These are phyloP conservation scores for Citrus australasica DNA, from an alignment of 345 rosid genomes.

Conservation along the genomic window DNA sequence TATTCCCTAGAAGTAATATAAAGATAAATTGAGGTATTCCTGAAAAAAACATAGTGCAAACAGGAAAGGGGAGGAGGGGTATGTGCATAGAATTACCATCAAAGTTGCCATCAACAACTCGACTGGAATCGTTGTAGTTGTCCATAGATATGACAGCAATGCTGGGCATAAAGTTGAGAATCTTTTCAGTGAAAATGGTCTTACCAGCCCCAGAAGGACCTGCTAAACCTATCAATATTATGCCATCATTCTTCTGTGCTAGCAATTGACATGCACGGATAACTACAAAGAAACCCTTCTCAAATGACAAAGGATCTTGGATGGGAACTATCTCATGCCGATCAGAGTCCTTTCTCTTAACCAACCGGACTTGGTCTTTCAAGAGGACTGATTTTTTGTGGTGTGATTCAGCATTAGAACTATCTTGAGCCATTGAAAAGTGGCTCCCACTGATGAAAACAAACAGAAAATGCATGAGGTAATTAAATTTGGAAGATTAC, in stretches of 20 bases:
- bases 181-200: conserved; percentile 90
- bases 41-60: not conserved
- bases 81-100: conserved; percentile 52
- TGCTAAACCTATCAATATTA: conserved; percentile 80
- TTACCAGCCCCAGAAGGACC: conserved; percentile 99
- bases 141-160: conserved; percentile 92
- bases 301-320: conserved; percentile 71
- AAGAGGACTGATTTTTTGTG: conserved; percentile 64
- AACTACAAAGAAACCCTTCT: conserved; percentile 87
- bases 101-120: conserved; percentile 91
- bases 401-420: conserved; percentile 50
- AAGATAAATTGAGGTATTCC: not conserved
- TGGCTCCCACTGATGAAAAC: conserved; percentile 18
- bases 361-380: conserved; percentile 78
- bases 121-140: conserved; percentile 86
- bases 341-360: conserved; percentile 66
- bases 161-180: conserved; percentile 78
- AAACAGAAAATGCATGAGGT: not conserved
- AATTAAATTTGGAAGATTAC: not conserved
- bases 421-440: conserved; percentile 49
- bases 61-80: not conserved
- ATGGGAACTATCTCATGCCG: conserved; percentile 74
- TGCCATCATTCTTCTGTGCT: conserved; percentile 85
- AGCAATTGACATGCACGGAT: conserved; percentile 91
- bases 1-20: not conserved